Conservation (phyloP, 2,329 filamentous ascomycete species). For the Scopulariopsis brevicaulis region DNA sequence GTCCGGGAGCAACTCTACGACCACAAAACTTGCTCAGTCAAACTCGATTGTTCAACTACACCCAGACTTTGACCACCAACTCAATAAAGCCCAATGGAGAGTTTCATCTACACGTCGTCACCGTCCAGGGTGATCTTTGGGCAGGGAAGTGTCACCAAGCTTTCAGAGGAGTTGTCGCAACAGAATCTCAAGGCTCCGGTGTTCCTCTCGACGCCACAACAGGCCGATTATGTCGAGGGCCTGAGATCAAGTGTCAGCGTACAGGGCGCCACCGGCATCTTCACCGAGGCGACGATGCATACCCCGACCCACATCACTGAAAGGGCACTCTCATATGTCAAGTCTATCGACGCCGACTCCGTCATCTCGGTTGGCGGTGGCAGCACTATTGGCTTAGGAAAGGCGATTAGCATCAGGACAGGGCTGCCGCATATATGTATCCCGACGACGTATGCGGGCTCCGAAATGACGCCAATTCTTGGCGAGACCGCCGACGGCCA, state of each 20-base stretch:
- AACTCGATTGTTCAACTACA: neutral
- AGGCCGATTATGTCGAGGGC: conserved; percentile 22
- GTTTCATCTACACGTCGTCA: neutral
- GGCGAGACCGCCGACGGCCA: conserved; percentile 47
- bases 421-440: conserved; percentile 43
- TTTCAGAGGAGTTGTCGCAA: conserved; percentile 28
- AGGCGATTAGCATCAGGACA: conserved; percentile 42
- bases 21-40: neutral
- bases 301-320: conserved; percentile 47
- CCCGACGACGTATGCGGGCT: conserved; percentile 50
- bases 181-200: conserved; percentile 36
- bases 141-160: conserved; percentile 36
- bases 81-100: neutral
- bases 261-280: conserved; percentile 18
- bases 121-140: conserved; percentile 40
- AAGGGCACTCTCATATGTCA: conserved; percentile 36
- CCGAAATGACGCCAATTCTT: conserved; percentile 54
- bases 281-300: conserved; percentile 49
- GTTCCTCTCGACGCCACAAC: conserved; percentile 43
- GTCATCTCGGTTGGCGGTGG: conserved; percentile 51
- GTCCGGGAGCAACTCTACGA: neutral
- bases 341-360: conserved; percentile 33
- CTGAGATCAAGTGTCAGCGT: conserved; percentile 7
- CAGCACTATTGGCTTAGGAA: conserved; percentile 50
- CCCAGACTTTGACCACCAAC: neutral